Conservation (phyloP, 148 eudicot species). For the Nepenthes gracilis region DNA sequence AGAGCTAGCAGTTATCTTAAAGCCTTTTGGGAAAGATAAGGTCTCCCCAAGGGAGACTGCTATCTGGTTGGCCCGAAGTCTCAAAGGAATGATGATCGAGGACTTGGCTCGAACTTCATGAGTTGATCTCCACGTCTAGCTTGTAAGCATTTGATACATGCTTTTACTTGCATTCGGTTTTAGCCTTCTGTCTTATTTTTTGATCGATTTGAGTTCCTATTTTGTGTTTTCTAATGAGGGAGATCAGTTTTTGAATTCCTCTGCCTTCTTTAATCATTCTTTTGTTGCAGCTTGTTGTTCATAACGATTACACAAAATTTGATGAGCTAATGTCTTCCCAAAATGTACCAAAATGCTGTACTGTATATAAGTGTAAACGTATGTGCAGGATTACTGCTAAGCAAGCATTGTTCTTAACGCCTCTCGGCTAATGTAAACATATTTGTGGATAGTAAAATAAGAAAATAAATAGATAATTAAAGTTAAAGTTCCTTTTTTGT, state of each 20-base stretch:
- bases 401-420: neutral
- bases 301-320: conserved; percentile 9
- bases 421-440: no score
- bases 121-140: conserved; percentile 3
- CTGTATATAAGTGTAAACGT: conserved; percentile 13
- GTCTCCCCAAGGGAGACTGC: conserved; percentile 99
- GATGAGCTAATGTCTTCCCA: conserved; percentile 10
- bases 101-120: conserved; percentile 45
- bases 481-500: no score
- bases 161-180: neutral
- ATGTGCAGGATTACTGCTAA: conserved; percentile 2
- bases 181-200: conserved; percentile 6
- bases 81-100: conserved; percentile 82
- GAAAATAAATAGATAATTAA: no score
- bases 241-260: conserved; percentile 1
- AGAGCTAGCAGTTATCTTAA: conserved; percentile 80
- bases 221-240: conserved; percentile 15
- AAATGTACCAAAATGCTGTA: conserved; percentile 19
- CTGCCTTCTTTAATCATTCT: conserved; percentile 20
- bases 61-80: conserved; percentile 80
- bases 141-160: conserved; percentile 12
- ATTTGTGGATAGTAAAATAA: no score
- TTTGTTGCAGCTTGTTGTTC: conserved; percentile 30
- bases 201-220: conserved; percentile 3
- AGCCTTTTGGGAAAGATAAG: conserved; percentile 92